phyloP scores from a whole-genome alignment of 148 eudicot genomes.

The Polygonum aviculare region DNA sequence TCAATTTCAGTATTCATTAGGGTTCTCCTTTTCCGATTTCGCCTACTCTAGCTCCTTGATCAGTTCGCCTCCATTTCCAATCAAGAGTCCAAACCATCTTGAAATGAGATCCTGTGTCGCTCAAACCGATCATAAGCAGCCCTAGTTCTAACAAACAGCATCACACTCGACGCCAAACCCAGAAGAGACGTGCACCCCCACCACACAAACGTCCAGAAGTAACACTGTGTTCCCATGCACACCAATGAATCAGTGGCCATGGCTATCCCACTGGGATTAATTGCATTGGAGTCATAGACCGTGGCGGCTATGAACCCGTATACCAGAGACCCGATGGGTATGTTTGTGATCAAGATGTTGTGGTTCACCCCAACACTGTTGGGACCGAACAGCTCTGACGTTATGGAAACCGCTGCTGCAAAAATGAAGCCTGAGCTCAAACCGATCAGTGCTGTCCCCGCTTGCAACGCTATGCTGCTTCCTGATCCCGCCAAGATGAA shows the following conservation, averaged over 20 bases:
- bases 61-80: background rate
- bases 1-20: too few species aligned
- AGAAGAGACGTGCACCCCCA: constrained; percentile 66
- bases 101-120: constrained; percentile 31
- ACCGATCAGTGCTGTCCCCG: constrained; percentile 62
- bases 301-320: constrained; percentile 71
- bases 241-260: constrained; percentile 29
- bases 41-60: background rate
- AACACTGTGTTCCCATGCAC: constrained; percentile 76
- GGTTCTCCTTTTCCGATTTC: too few species aligned
- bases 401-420: constrained; percentile 80
- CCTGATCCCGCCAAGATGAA: constrained; percentile 54
- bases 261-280: constrained; percentile 7
- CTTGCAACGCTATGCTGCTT: constrained; percentile 31
- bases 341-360: constrained; percentile 83
- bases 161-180: constrained; percentile 48
- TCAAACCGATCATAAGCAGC: constrained; percentile 64
- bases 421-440: constrained; percentile 86
- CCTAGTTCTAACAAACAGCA: constrained; percentile 65
- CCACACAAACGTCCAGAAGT: constrained; percentile 57
- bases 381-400: constrained; percentile 86
- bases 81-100: constrained; percentile 11
- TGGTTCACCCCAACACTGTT: constrained; percentile 76
- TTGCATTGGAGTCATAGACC: constrained; percentile 51
- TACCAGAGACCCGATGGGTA: constrained; percentile 69